Conservation (phyloP, 179 eudicot species). For the Camellia oleifera region DNA sequence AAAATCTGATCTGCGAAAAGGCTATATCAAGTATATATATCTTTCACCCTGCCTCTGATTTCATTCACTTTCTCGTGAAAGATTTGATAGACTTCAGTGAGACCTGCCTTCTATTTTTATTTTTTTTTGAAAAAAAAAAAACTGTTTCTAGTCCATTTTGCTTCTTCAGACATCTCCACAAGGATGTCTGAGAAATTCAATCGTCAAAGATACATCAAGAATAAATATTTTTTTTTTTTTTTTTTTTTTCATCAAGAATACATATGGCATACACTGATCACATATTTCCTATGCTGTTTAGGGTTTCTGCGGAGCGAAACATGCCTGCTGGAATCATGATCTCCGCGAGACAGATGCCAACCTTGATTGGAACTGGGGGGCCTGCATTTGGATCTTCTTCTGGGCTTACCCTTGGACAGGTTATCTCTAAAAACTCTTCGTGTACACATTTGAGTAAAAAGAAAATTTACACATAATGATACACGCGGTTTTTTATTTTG, state of each 20-base stretch:
- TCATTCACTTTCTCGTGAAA: constrained; percentile 13
- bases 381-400: constrained; percentile 2
- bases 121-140: not conserved
- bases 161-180: too few species aligned
- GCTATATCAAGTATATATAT: not conserved
- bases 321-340: constrained; percentile 18
- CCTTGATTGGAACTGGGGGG: not conserved
- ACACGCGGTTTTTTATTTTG: not conserved
- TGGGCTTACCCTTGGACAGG: constrained; percentile 14
- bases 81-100: too few species aligned
- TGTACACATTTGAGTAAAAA: too few species aligned
- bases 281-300: not conserved
- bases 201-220: not conserved
- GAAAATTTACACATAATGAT: not conserved
- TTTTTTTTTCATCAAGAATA: too few species aligned
- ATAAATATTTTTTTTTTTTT: too few species aligned
- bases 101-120: not conserved
- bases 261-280: not conserved
- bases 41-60: not conserved
- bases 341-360: constrained; percentile 5
- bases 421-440: not conserved
- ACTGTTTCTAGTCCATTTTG: too few species aligned
- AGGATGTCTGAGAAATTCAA: not conserved
- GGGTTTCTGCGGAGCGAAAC: constrained; percentile 6
- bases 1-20: not conserved